Percentiles rank a stretch among this genome's conserved stretches.
Evolutionary conservation across 768 basidiomycete species (phyloP).

Genomic region (Termitomyces sp.): DNA sequence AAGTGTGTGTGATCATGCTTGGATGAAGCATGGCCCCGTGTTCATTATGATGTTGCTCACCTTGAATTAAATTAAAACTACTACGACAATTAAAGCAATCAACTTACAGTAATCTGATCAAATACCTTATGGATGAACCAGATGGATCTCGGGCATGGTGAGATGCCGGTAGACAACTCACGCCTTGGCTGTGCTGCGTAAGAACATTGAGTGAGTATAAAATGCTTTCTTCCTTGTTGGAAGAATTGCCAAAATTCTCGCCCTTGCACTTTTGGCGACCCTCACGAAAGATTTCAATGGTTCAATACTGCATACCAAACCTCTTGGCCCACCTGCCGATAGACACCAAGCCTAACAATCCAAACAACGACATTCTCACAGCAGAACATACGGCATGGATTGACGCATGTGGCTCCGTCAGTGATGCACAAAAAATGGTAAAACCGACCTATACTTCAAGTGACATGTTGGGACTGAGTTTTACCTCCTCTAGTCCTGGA

Average conservation of each 20-base stretch:
- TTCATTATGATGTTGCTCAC: too few relatives aligned
- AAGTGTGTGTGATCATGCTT: too few relatives aligned
- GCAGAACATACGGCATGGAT: constrained; percentile 5
- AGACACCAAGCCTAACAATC: constrained; percentile 2
- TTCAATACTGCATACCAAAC: background rate
- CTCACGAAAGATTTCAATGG: background rate
- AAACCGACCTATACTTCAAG: background rate
- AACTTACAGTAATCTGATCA: too few relatives aligned
- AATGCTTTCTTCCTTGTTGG: background rate
- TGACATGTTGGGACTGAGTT: too few relatives aligned
- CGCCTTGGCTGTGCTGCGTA: background rate
- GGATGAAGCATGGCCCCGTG: too few relatives aligned
- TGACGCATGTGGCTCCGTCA: background rate
- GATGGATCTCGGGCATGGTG: too few relatives aligned
- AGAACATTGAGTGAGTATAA: background rate
- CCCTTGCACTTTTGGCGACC: background rate
- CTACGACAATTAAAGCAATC: too few relatives aligned
- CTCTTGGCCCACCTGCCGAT: background rate
- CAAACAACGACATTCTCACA: background rate
- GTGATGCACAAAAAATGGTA: constrained; percentile 7
- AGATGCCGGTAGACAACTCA: too few relatives aligned
- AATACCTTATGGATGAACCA: too few relatives aligned
- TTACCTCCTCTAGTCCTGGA: background rate
- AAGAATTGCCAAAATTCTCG: background rate
- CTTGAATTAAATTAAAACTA: too few relatives aligned